Evolutionary conservation across 192 early-diverging fungal species (phyloP).

Genomic region (Coemansia sp.): DNA sequence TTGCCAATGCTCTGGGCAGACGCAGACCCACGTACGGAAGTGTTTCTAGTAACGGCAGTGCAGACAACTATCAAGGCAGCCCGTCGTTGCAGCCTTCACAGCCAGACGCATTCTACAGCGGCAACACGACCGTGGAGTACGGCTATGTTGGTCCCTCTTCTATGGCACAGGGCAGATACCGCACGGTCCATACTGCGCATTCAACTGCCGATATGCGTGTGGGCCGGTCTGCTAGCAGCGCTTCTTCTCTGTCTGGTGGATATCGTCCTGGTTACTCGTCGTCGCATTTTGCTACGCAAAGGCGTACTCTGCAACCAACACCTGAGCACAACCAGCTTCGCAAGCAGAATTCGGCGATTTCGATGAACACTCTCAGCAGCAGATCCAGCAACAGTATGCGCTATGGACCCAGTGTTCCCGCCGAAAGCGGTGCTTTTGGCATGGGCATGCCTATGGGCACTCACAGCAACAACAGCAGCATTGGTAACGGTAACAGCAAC

Average conservation of each 20-base stretch:
- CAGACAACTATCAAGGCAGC: constrained; percentile 1
- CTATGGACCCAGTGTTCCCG: neutral
- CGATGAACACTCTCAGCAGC: constrained; percentile 16
- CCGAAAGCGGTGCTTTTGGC: neutral
- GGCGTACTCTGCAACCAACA: constrained; percentile 22
- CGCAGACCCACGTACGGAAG: constrained; percentile 40
- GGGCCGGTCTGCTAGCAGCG: constrained; percentile 42
- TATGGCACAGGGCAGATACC: constrained; percentile 25
- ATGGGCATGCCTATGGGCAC: neutral
- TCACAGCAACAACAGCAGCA: no score
- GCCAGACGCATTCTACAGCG: constrained; percentile 34
- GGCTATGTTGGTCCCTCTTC: neutral
- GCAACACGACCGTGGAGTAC: constrained; percentile 23
- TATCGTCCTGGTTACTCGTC: constrained; percentile 23
- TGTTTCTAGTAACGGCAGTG: constrained; percentile 15
- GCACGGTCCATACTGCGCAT: constrained; percentile 13
- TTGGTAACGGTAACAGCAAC: constrained; percentile 5
- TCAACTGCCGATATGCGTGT: constrained; percentile 29
- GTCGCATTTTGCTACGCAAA: constrained; percentile 31
- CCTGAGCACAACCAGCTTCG: constrained; percentile 29
- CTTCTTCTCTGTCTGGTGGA: constrained; percentile 31
- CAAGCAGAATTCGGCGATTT: constrained; percentile 40
- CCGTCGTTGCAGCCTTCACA: constrained; percentile 6
- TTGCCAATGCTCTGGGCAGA: constrained; percentile 41
- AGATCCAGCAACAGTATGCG: constrained; percentile 9